A percentile compares a stretch with the other conserved stretches of the same genome.
Conservation (phyloP, 371 early-diverging fungal species). For the Blyttiomyces sp. region DNA sequence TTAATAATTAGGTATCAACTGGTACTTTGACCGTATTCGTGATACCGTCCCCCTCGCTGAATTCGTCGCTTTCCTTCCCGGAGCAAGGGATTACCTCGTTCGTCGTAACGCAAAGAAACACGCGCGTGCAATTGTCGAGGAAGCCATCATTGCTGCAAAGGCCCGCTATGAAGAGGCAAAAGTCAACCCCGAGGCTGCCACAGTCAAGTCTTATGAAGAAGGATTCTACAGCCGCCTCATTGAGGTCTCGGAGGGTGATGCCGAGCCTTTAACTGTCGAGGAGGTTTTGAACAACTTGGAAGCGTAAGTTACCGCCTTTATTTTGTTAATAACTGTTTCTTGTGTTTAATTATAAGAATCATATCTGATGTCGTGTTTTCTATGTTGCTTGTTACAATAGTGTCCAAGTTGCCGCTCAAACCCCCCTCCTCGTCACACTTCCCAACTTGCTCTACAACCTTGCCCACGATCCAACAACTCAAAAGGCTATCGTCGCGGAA, state of each 20-base stretch:
- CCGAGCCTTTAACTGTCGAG: conserved; percentile 7
- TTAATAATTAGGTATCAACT: conserved; percentile 12
- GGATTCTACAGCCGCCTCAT: background rate
- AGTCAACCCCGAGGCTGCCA: background rate
- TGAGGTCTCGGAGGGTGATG: conserved; percentile 7
- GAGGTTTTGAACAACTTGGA: conserved; percentile 8
- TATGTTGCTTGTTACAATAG: background rate
- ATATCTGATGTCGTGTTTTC: background rate
- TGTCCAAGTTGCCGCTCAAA: conserved; percentile 15
- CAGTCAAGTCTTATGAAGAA: background rate
- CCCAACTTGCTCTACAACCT: conserved; percentile 22
- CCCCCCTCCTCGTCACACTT: conserved; percentile 8
- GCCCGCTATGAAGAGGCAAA: background rate
- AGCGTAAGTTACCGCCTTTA: conserved; percentile 7
- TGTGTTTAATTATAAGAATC: too few species aligned
- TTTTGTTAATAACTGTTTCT: too few species aligned
- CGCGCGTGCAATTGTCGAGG: conserved; percentile 1
- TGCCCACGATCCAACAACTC: conserved; percentile 13
- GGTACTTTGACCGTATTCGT: conserved; percentile 23
- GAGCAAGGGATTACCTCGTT: conserved; percentile 5
- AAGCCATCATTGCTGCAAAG: conserved; percentile 4
- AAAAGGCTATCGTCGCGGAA: conserved; percentile 10
- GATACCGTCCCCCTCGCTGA: conserved; percentile 15
- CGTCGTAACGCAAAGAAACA: conserved; percentile 12
- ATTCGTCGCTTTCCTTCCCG: conserved; percentile 16